These are phyloP conservation scores for Citrus unshiu DNA, from an alignment of 345 rosid species.

Conservation along the genomic window DNA sequence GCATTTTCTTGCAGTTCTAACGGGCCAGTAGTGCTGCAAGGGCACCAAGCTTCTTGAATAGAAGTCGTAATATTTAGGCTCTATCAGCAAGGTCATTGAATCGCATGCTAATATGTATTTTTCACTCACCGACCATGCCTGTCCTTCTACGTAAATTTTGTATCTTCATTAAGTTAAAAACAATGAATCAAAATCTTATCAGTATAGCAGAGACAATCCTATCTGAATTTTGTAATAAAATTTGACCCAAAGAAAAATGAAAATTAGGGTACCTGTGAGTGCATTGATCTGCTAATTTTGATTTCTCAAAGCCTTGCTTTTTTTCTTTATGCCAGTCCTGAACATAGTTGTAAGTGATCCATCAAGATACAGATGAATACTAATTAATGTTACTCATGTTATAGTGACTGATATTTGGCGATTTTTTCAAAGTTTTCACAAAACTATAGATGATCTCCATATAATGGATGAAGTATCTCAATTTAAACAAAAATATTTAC, in stretches of 20 bases:
- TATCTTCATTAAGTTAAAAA: constrained; percentile 10
- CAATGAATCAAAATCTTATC: neutral
- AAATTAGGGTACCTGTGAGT: constrained; percentile 34
- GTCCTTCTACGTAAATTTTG: constrained; percentile 36
- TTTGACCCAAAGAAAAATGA: too few species aligned
- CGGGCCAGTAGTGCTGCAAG: constrained; percentile 40
- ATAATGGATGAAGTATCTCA: too few species aligned
- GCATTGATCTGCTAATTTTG: constrained; percentile 48
- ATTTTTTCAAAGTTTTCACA: too few species aligned
- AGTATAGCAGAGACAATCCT: neutral
- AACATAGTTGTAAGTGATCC: neutral
- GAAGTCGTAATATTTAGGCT: constrained; percentile 32
- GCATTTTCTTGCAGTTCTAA: constrained; percentile 15
- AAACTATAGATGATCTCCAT: too few species aligned
- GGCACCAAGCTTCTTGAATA: constrained; percentile 29
- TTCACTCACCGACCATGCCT: constrained; percentile 38
- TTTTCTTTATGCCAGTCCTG: constrained; percentile 40
- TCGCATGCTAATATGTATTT: constrained; percentile 41
- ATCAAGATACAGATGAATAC: neutral
- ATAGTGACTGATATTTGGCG: too few species aligned
- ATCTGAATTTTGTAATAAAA: too few species aligned
- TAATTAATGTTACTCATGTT: neutral
- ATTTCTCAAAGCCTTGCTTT: constrained; percentile 26
- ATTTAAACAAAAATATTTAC: too few species aligned
- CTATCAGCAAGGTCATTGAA: constrained; percentile 25